Conservation (phyloP, 257 asterid species). For the Mitragyna speciosa region DNA sequence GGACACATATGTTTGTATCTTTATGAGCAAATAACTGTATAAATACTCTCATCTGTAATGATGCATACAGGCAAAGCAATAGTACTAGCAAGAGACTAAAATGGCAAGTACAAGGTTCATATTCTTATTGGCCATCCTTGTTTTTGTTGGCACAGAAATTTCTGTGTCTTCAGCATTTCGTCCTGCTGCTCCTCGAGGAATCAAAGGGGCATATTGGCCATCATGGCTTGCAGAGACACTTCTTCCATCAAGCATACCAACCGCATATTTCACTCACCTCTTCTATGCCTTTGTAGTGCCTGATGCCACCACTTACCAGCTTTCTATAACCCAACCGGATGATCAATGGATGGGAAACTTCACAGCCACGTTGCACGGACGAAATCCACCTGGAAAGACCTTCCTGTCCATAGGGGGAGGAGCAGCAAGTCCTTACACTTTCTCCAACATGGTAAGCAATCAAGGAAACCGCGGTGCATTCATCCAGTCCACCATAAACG, state of each 20-base stretch:
- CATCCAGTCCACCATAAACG: conserved; percentile 47
- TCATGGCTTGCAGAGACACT: conserved; percentile 34
- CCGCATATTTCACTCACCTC: conserved; percentile 45
- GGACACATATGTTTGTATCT: background rate
- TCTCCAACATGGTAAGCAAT: conserved; percentile 18
- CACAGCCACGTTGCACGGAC: conserved; percentile 37
- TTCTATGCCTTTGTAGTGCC: conserved; percentile 46
- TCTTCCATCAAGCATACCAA: conserved; percentile 45
- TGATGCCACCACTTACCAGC: conserved; percentile 44
- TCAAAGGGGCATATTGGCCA: conserved; percentile 54
- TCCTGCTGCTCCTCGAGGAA: conserved; percentile 20
- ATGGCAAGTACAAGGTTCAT: conserved; percentile 28
- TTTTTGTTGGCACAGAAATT: conserved; percentile 18
- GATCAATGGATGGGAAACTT: conserved; percentile 39
- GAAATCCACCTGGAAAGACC: conserved; percentile 21
- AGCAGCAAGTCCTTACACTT: conserved; percentile 28
- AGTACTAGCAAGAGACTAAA: background rate
- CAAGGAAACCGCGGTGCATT: conserved; percentile 37
- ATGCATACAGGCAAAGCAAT: background rate
- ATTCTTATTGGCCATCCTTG: conserved; percentile 19
- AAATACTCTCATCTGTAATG: background rate
- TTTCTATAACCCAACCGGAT: conserved; percentile 36
- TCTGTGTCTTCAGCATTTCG: conserved; percentile 4
- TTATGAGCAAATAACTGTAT: background rate
- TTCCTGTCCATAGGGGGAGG: conserved; percentile 57